Conservation (phyloP, 2,329 filamentous ascomycete genomes). For the Colletotrichum theobromicola region DNA sequence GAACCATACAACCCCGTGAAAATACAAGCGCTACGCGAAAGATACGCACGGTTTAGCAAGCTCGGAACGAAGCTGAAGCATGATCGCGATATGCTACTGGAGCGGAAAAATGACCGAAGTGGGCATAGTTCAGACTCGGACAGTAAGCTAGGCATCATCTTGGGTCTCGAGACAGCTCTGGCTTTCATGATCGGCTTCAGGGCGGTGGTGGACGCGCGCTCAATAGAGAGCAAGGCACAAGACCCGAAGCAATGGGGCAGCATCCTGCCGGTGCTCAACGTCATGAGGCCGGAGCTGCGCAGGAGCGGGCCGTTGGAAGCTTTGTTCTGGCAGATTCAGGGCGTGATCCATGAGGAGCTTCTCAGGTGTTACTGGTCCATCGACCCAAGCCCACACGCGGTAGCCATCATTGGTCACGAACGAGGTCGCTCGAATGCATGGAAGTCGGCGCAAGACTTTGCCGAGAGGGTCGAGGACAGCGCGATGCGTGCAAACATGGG, state of each 20-base stretch:
- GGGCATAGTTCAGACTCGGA: constrained; percentile 32
- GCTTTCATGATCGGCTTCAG: constrained; percentile 61
- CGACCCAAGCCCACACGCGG: constrained; percentile 23
- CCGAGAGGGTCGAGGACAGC: constrained; percentile 31
- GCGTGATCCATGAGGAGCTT: constrained; percentile 50
- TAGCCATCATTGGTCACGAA: constrained; percentile 29
- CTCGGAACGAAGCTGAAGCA: constrained; percentile 61
- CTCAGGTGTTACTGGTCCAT: constrained; percentile 40
- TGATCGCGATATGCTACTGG: constrained; percentile 49
- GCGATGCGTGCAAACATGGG: constrained; percentile 34
- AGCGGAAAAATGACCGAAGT: constrained; percentile 19
- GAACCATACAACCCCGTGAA: constrained; percentile 31
- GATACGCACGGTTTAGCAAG: constrained; percentile 39
- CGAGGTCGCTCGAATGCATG: constrained; percentile 31
- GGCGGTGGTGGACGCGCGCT: constrained; percentile 48
- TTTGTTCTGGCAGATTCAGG: constrained; percentile 49
- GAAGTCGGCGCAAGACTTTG: constrained; percentile 34
- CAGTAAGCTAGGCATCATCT: constrained; percentile 44
- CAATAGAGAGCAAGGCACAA: constrained; percentile 45
- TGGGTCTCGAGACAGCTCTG: constrained; percentile 55
- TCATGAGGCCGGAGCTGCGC: constrained; percentile 44
- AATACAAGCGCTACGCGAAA: constrained; percentile 35
- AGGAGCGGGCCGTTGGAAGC: constrained; percentile 39
- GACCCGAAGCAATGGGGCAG: constrained; percentile 48
- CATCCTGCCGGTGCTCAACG: constrained; percentile 49